Percentiles rank a stretch among this genome's conserved stretches.
Conservation (phyloP, 345 rosid species). For the Salix udensis region DNA sequence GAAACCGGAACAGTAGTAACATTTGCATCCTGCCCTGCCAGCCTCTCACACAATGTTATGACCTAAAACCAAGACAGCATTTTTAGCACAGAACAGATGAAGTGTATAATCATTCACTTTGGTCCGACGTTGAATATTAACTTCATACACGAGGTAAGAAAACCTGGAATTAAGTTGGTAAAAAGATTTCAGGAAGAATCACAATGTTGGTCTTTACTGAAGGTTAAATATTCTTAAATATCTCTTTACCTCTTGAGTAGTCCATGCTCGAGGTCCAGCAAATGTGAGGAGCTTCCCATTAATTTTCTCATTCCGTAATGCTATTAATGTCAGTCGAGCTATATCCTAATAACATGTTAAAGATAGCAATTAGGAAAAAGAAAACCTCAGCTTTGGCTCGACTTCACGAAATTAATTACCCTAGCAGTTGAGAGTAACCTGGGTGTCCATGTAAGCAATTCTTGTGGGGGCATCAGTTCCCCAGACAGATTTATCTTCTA, state of each 20-base stretch:
- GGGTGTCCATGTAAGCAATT: slow-evolving; percentile 98
- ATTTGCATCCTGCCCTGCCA: slow-evolving; percentile 98
- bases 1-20: slow-evolving; percentile 91
- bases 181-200: background rate
- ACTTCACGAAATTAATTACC: background rate
- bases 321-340: slow-evolving; percentile 81
- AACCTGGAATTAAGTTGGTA: background rate
- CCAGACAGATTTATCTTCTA: slow-evolving; percentile 97
- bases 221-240: background rate
- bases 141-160: background rate
- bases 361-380: background rate
- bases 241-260: slow-evolving; percentile 78
- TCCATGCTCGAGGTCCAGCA: slow-evolving; percentile 98
- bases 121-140: background rate
- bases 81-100: background rate
- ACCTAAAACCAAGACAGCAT: slow-evolving; percentile 50
- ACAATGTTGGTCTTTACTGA: background rate
- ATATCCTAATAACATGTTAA: slow-evolving; percentile 55
- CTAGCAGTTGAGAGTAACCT: slow-evolving; percentile 38
- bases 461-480: slow-evolving; percentile 98
- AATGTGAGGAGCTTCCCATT: slow-evolving; percentile 82
- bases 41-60: slow-evolving; percentile 84
- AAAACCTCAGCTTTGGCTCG: background rate
- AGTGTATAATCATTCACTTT: background rate
- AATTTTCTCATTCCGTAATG: slow-evolving; percentile 69